Evolutionary conservation across 2,329 filamentous ascomycete species (phyloP).

Genomic region (Xylariaceae sp.): DNA sequence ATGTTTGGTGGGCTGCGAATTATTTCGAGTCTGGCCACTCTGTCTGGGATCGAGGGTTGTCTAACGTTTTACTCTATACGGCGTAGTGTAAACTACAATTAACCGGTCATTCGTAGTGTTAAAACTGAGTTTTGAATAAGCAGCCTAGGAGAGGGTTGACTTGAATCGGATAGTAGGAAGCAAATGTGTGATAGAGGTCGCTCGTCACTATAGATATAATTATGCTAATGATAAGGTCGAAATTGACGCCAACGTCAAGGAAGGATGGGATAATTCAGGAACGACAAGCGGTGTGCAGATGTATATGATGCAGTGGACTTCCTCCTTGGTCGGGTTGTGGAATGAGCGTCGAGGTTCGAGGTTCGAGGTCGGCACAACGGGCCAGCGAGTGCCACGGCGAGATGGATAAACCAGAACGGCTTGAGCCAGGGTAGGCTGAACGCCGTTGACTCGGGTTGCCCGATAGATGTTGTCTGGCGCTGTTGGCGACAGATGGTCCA

Average conservation of each 20-base stretch:
- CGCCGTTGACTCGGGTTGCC: conserved; percentile 27
- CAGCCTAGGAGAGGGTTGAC: not conserved
- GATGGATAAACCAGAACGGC: conserved; percentile 29
- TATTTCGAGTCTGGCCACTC: not conserved
- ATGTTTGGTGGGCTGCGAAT: conserved; percentile 30
- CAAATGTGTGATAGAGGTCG: not conserved
- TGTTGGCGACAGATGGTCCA: not conserved
- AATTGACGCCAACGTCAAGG: not conserved
- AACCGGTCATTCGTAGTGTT: not conserved
- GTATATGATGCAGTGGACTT: not conserved
- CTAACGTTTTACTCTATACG: not conserved
- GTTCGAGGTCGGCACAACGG: conserved; percentile 32
- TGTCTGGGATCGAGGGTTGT: not conserved
- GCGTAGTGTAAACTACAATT: not conserved
- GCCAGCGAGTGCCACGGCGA: conserved; percentile 31
- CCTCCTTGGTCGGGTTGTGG: not conserved
- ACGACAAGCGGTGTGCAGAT: not conserved
- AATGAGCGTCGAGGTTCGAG: conserved; percentile 3
- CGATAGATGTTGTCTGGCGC: not conserved
- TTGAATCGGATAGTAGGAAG: not conserved
- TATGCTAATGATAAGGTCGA: not conserved
- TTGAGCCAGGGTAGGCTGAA: conserved; percentile 24
- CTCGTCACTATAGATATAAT: not conserved
- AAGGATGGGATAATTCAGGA: not conserved
- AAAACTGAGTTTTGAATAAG: not conserved